phyloP scores from a whole-genome alignment of 768 basidiomycete genomes.

The Collybia sp. region DNA sequence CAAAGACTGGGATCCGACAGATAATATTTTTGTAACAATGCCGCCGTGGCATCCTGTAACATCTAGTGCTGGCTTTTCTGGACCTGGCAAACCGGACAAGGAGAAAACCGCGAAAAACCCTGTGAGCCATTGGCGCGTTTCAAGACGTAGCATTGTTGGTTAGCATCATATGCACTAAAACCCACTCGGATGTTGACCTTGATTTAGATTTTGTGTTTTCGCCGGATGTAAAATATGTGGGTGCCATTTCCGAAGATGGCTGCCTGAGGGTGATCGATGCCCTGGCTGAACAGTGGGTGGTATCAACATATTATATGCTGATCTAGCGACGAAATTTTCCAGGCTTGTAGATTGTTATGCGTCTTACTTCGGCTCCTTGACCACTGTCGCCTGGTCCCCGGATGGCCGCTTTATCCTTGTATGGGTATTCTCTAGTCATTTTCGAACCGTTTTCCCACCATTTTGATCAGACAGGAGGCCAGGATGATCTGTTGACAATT shows the following conservation, averaged over 20 bases:
- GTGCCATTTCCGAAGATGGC: slow-evolving; percentile 90
- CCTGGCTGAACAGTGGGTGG: slow-evolving; percentile 72
- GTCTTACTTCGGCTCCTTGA: slow-evolving; percentile 91
- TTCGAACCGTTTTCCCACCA: slow-evolving; percentile 1
- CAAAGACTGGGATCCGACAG: slow-evolving; percentile 71
- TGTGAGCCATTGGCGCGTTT: slow-evolving; percentile 86
- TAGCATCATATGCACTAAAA: slow-evolving; percentile 17
- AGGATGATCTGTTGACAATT: slow-evolving; percentile 94
- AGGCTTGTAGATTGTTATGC: slow-evolving; percentile 93
- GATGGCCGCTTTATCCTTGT: slow-evolving; percentile 92
- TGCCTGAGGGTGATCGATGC: slow-evolving; percentile 88
- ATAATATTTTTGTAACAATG: slow-evolving; percentile 74
- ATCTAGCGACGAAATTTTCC: neutral
- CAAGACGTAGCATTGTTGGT: slow-evolving; percentile 71
- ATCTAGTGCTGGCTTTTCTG: slow-evolving; percentile 29
- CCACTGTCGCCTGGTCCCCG: slow-evolving; percentile 91
- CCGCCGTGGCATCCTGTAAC: slow-evolving; percentile 82
- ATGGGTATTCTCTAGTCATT: slow-evolving; percentile 8
- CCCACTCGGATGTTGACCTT: neutral
- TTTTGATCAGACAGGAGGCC: slow-evolving; percentile 75
- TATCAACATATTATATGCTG: neutral
- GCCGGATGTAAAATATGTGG: slow-evolving; percentile 88
- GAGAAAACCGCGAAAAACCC: slow-evolving; percentile 79
- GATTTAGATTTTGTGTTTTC: slow-evolving; percentile 83
- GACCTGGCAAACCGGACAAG: slow-evolving; percentile 48